Percentiles rank a stretch among this genome's conserved stretches.
phyloP scores from a whole-genome alignment of 2,329 filamentous ascomycete species.

The Scedosporium boydii region DNA sequence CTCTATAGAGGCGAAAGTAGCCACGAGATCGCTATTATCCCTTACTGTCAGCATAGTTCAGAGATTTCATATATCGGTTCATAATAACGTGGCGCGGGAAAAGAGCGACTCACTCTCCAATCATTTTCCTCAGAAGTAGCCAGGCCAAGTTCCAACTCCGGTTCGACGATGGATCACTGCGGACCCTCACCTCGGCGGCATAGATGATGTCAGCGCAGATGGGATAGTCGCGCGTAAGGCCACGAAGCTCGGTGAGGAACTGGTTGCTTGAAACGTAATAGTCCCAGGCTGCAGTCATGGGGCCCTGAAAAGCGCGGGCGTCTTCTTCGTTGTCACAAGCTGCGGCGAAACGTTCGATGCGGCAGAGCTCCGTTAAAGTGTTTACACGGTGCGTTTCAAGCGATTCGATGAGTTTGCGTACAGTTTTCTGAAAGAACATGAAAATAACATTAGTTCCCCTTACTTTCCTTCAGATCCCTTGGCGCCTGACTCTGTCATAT shows the following conservation, averaged over 20 bases:
- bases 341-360: slow-evolving; percentile 60
- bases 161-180: slow-evolving; percentile 53
- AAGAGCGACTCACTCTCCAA: slow-evolving; percentile 47
- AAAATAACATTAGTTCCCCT: neutral
- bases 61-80: neutral
- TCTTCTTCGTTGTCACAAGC: slow-evolving; percentile 51
- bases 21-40: slow-evolving; percentile 43
- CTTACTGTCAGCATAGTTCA: neutral
- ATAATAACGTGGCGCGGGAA: neutral
- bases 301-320: slow-evolving; percentile 44
- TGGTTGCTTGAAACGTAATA: slow-evolving; percentile 65
- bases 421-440: slow-evolving; percentile 13
- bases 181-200: slow-evolving; percentile 56
- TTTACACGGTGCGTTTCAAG: slow-evolving; percentile 61
- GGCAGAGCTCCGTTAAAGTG: slow-evolving; percentile 61
- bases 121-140: slow-evolving; percentile 59
- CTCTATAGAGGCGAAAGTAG: slow-evolving; percentile 50
- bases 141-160: slow-evolving; percentile 71
- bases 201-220: slow-evolving; percentile 55
- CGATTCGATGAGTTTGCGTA: slow-evolving; percentile 49
- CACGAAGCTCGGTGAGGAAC: slow-evolving; percentile 59
- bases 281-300: slow-evolving; percentile 63
- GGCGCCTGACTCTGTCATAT: too few relatives aligned
- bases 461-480: too few relatives aligned
- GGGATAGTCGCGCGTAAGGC: slow-evolving; percentile 57